phyloP scores from a whole-genome alignment of 257 asterid genomes.

The Thymus quinquecostatus region DNA sequence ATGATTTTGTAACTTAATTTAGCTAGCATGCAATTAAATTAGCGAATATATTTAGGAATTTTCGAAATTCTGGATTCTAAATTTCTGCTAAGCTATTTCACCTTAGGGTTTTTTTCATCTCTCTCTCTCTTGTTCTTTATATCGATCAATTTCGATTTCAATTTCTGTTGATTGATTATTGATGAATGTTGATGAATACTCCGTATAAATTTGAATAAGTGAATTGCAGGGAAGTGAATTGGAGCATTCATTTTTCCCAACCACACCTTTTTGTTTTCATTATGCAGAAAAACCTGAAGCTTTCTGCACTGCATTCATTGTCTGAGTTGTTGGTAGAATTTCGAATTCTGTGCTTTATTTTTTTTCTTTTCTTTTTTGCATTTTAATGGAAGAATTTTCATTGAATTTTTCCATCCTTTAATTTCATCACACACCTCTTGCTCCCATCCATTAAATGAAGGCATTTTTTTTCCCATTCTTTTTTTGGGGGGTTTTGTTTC shows the following conservation, averaged over 20 bases:
- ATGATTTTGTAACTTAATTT: conserved; percentile 31
- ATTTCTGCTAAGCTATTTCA: background rate
- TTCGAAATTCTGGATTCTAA: conserved; percentile 1
- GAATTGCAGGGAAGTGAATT: conserved; percentile 1
- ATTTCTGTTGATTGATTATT: background rate
- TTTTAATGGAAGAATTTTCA: conserved; percentile 24
- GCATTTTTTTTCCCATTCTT: background rate
- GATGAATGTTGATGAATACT: background rate
- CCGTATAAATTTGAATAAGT: too few species aligned
- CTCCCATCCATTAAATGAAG: conserved; percentile 22
- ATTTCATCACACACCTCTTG: conserved; percentile 20
- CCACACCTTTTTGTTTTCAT: conserved; percentile 34
- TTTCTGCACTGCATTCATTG: conserved; percentile 37
- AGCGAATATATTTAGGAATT: conserved; percentile 16
- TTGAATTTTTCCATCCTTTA: background rate
- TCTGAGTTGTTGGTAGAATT: conserved; percentile 26
- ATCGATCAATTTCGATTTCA: background rate
- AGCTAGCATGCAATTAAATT: conserved; percentile 28
- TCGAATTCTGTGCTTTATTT: conserved; percentile 25
- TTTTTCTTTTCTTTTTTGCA: background rate
- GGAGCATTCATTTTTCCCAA: conserved; percentile 37
- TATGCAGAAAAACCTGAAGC: conserved; percentile 38
- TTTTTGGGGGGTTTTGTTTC: background rate
- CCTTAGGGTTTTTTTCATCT: conserved; percentile 29
- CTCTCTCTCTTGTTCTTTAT: background rate